phyloP scores from a whole-genome alignment of 768 basidiomycete genomes.

The Kwoniella sp. region DNA sequence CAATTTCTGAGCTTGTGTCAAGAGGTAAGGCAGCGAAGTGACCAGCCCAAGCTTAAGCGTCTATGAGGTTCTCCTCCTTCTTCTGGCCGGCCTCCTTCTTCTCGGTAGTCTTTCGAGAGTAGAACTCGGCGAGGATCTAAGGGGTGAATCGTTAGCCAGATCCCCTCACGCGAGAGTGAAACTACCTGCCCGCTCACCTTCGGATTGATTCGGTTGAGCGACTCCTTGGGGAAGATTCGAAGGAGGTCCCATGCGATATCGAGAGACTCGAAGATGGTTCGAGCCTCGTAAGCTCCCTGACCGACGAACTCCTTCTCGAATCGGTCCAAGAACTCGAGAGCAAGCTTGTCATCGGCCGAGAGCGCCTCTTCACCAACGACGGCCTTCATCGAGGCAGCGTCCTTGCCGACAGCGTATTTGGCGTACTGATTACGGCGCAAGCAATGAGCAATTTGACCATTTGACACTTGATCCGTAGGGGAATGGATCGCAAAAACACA shows the following conservation, averaged over 20 bases:
- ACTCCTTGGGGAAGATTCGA: slow-evolving; percentile 98
- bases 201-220: slow-evolving; percentile 95
- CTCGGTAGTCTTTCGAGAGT: slow-evolving; percentile 67
- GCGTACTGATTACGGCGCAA: too few relatives aligned
- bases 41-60: slow-evolving; percentile 35
- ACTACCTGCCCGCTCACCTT: slow-evolving; percentile 60
- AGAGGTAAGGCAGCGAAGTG: not conserved
- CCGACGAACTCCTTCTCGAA: slow-evolving; percentile 97
- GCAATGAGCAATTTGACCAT: too few relatives aligned
- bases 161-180: not conserved
- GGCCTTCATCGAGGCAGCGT: slow-evolving; percentile 98
- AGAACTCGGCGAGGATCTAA: slow-evolving; percentile 84
- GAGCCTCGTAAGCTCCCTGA: slow-evolving; percentile 93
- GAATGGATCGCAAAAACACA: too few relatives aligned
- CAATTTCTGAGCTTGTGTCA: not conserved
- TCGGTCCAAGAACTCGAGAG: slow-evolving; percentile 94
- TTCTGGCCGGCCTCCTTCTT: slow-evolving; percentile 32
- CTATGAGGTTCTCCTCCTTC: slow-evolving; percentile 52
- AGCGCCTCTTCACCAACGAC: slow-evolving; percentile 98
- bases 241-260: slow-evolving; percentile 96
- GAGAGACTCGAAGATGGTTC: slow-evolving; percentile 94
- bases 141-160: not conserved
- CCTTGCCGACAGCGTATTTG: slow-evolving; percentile 96
- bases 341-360: slow-evolving; percentile 91
- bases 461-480: too few relatives aligned